These are phyloP conservation scores for Cytidiella melzeri DNA, from an alignment of 768 basidiomycete species.

Conservation along the genomic window DNA sequence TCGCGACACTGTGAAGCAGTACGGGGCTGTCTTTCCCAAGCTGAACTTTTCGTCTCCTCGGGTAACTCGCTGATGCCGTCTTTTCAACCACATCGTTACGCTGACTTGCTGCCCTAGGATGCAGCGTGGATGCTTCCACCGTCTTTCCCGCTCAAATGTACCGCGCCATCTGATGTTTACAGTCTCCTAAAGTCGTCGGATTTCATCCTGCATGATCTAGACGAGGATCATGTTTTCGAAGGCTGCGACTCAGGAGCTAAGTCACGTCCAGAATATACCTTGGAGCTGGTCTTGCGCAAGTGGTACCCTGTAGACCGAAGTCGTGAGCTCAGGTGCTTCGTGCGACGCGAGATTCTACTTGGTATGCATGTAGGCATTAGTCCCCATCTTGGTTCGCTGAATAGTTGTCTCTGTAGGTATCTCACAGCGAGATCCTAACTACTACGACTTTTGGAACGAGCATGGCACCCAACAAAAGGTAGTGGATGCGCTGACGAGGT, in stretches of 20 bases:
- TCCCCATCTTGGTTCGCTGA: not conserved
- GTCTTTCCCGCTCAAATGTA: conserved; percentile 81
- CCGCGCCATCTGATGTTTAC: conserved; percentile 85
- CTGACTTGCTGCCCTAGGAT: conserved; percentile 45
- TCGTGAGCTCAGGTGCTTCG: conserved; percentile 89
- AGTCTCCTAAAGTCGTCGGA: conserved; percentile 90
- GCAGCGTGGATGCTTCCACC: conserved; percentile 87
- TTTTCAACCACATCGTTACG: conserved; percentile 1
- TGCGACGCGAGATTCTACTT: conserved; percentile 60
- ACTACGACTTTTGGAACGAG: conserved; percentile 83
- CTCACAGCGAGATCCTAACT: conserved; percentile 83
- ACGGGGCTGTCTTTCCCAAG: conserved; percentile 89
- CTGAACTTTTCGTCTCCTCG: conserved; percentile 95
- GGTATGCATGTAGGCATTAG: conserved; percentile 43
- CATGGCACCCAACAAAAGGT: conserved; percentile 47
- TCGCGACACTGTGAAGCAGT: conserved; percentile 53
- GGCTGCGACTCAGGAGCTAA: conserved; percentile 37
- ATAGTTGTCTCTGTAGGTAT: conserved; percentile 44
- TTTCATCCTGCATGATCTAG: conserved; percentile 78
- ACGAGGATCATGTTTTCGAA: conserved; percentile 54
- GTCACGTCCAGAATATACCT: conserved; percentile 37
- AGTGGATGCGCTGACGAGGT: conserved; percentile 39
- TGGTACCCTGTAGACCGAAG: conserved; percentile 84
- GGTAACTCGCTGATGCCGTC: conserved; percentile 34
- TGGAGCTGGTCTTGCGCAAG: conserved; percentile 85